A percentile compares a stretch with the other conserved stretches of the same genome.
Conservation (phyloP, 495 filamentous ascomycete genomes). For the Penicillium mononematosum region DNA sequence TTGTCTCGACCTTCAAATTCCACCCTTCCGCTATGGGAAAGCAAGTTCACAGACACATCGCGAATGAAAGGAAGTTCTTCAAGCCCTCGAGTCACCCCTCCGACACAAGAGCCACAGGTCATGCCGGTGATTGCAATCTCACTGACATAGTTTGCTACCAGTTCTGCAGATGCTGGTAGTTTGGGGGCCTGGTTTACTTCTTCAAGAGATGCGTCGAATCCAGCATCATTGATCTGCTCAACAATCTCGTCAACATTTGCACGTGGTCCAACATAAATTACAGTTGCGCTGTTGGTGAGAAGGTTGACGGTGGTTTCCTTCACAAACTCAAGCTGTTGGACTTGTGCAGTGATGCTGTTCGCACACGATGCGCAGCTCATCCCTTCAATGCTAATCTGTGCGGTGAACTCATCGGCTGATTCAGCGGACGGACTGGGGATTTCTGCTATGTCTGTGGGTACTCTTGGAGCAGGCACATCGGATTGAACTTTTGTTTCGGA, state of each 20-base stretch:
- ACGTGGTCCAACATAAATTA: conserved; percentile 45
- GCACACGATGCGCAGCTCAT: conserved; percentile 69
- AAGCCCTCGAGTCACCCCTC: conserved; percentile 61
- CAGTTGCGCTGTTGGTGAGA: conserved; percentile 56
- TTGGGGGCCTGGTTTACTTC: conserved; percentile 32
- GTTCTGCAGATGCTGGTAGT: conserved; percentile 20
- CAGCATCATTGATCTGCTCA: conserved; percentile 52
- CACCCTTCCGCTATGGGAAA: conserved; percentile 69
- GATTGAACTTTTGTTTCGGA: conserved; percentile 4
- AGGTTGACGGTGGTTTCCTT: conserved; percentile 56
- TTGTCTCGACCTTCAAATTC: conserved; percentile 58
- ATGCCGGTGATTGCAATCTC: conserved; percentile 76
- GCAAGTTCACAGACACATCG: conserved; percentile 64
- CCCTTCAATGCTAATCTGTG: conserved; percentile 53
- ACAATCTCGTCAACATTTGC: conserved; percentile 44
- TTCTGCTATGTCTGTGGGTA: conserved; percentile 6
- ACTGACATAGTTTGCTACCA: conserved; percentile 40
- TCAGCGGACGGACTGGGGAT: background rate
- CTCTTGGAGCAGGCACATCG: background rate
- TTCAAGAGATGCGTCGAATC: conserved; percentile 55
- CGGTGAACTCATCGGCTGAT: conserved; percentile 33
- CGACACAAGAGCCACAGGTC: conserved; percentile 78
- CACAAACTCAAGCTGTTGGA: conserved; percentile 52
- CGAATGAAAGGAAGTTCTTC: conserved; percentile 62
- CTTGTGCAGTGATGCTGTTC: conserved; percentile 50